phyloP scores from a whole-genome alignment of 129 eudicot genomes.

The Flaveria ramosissima region DNA sequence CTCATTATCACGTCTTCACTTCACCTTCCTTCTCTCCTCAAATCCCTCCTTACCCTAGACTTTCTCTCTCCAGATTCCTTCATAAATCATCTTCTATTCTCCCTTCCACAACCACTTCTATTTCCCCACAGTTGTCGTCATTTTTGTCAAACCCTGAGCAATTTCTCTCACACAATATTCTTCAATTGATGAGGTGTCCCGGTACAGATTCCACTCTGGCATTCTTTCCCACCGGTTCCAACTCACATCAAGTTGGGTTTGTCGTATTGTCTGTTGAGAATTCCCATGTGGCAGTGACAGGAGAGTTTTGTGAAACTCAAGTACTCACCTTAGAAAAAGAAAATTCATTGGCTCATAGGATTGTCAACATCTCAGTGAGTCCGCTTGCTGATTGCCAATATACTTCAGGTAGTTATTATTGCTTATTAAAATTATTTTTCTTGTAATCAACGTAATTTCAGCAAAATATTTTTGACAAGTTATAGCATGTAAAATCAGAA shows the following conservation, averaged over 20 bases:
- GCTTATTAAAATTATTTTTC: not conserved
- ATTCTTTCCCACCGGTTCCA: slow-evolving; percentile 52
- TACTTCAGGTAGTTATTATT: slow-evolving; percentile 27
- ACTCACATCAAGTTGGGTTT: slow-evolving; percentile 53
- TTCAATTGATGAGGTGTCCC: slow-evolving; percentile 44
- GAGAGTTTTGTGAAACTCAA: slow-evolving; percentile 17
- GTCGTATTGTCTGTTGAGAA: slow-evolving; percentile 34
- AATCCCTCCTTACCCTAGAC: slow-evolving; percentile 31
- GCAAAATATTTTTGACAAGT: too few species aligned
- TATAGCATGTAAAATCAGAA: too few species aligned
- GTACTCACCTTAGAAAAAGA: slow-evolving; percentile 3
- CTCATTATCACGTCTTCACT: slow-evolving; percentile 21
- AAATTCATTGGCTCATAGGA: slow-evolving; percentile 31
- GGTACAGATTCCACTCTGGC: slow-evolving; percentile 31
- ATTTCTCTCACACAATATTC: slow-evolving; percentile 28
- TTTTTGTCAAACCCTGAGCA: not conserved
- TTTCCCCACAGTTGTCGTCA: slow-evolving; percentile 21
- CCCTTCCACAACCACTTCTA: slow-evolving; percentile 19
- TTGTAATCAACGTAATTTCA: too few species aligned
- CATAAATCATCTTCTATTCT: slow-evolving; percentile 19
- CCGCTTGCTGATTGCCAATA: slow-evolving; percentile 29
- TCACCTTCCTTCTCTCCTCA: slow-evolving; percentile 28
- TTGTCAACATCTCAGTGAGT: slow-evolving; percentile 38
- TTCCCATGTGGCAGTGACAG: slow-evolving; percentile 28
- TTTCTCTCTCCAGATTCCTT: slow-evolving; percentile 21